Percentiles rank a stretch among this genome's conserved stretches.
These are phyloP conservation scores for Cadophora malorum DNA, from an alignment of 2,329 filamentous ascomycete species.

Conservation along the genomic window DNA sequence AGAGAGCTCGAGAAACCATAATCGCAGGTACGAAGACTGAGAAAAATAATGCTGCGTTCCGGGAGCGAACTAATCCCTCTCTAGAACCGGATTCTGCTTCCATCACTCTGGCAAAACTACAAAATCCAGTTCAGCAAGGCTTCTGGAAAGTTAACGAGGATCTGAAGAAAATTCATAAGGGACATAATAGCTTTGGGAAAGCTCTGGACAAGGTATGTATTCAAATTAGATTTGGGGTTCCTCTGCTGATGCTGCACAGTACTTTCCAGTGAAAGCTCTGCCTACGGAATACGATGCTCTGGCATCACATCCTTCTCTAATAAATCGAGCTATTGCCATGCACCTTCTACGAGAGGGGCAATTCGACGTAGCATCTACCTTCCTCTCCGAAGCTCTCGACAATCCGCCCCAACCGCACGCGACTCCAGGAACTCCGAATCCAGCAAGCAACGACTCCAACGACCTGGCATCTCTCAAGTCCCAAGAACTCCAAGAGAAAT, in stretches of 20 bases:
- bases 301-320: conserved; percentile 74
- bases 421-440: conserved; percentile 45
- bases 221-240: not conserved
- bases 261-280: conserved; percentile 61
- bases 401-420: conserved; percentile 50
- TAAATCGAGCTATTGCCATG: conserved; percentile 95
- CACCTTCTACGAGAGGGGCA: conserved; percentile 94
- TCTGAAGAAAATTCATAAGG: conserved; percentile 82
- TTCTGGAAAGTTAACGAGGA: conserved; percentile 83
- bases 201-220: conserved; percentile 76
- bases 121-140: conserved; percentile 81
- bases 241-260: conserved; percentile 34
- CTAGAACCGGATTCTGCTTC: conserved; percentile 73
- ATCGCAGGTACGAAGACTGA: conserved; percentile 64
- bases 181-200: conserved; percentile 84
- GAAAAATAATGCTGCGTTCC: not conserved
- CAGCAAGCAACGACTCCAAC: conserved; percentile 41
- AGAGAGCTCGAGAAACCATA: conserved; percentile 75
- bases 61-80: conserved; percentile 21
- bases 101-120: conserved; percentile 80
- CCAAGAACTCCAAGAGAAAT: conserved; percentile 76
- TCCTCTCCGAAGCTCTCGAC: conserved; percentile 73
- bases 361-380: conserved; percentile 85
- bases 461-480: conserved; percentile 66
- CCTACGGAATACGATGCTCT: conserved; percentile 83